Percentiles rank a stretch among this genome's conserved stretches.
Evolutionary conservation across 2,329 filamentous ascomycete genomes (phyloP).

Genomic region (Alternaria metachromatica): DNA sequence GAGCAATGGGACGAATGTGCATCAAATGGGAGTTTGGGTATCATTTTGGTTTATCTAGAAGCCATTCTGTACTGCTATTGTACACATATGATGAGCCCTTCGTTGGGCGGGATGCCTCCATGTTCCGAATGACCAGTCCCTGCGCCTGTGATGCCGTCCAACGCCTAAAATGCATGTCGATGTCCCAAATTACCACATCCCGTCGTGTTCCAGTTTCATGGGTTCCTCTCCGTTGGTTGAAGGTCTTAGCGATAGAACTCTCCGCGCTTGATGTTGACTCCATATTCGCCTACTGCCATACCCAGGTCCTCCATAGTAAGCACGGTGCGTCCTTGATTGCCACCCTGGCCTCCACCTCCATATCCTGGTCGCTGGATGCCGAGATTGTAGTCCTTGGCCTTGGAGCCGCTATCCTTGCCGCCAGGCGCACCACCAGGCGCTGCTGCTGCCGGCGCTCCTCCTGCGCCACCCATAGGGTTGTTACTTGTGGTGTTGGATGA

Average conservation of each 20-base stretch:
- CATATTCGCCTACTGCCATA: constrained; percentile 97
- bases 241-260: constrained; percentile 84
- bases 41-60: constrained; percentile 39
- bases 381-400: constrained; percentile 57
- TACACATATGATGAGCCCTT: constrained; percentile 37
- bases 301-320: constrained; percentile 98
- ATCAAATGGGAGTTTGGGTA: constrained; percentile 47
- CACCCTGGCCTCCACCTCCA: constrained; percentile 86
- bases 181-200: background rate
- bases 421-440: constrained; percentile 63
- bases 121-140: constrained; percentile 12
- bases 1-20: constrained; percentile 32
- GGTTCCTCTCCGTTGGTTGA: background rate
- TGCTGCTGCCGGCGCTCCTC: constrained; percentile 68
- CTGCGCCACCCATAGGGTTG: constrained; percentile 83
- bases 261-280: constrained; percentile 94
- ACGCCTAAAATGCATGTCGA: constrained; percentile 37
- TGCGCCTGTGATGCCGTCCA: constrained; percentile 31
- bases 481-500: constrained; percentile 89
- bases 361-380: constrained; percentile 58
- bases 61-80: constrained; percentile 41
- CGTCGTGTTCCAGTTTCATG: constrained; percentile 1
- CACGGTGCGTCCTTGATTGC: constrained; percentile 88
- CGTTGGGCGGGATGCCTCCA: constrained; percentile 18
- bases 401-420: constrained; percentile 48